phyloP scores from a whole-genome alignment of 164 flowering plant genomes.

The Sextonia rubra region DNA sequence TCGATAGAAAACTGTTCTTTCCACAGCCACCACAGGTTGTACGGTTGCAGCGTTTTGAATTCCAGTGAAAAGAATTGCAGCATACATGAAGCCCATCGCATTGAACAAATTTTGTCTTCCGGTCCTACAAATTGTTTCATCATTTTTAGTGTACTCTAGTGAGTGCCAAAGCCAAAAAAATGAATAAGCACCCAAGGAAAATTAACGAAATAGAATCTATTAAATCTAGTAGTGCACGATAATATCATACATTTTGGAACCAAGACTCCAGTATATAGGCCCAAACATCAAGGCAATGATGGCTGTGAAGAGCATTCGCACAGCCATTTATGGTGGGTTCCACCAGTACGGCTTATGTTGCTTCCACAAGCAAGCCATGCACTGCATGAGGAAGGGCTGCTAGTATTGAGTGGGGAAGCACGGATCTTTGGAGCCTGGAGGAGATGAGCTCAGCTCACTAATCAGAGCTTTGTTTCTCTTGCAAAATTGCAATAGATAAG shows the following conservation, averaged over 20 bases:
- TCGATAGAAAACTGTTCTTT: neutral
- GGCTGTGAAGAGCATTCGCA: constrained; percentile 59
- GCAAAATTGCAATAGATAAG: neutral
- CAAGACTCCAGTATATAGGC: constrained; percentile 66
- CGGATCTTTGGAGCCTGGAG: constrained; percentile 39
- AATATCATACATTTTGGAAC: constrained; percentile 41
- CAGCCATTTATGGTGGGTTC: constrained; percentile 77
- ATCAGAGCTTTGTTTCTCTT: constrained; percentile 70
- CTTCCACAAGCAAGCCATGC: constrained; percentile 84
- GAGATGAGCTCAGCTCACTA: constrained; percentile 54
- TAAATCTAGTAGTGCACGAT: neutral
- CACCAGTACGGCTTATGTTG: constrained; percentile 88
- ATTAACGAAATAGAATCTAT: no score
- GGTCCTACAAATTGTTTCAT: neutral
- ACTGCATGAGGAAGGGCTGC: constrained; percentile 57
- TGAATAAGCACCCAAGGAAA: neutral
- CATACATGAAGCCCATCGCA: neutral
- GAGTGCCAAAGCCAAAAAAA: no score
- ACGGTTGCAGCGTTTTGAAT: neutral
- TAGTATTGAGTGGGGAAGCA: constrained; percentile 58
- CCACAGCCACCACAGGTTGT: neutral
- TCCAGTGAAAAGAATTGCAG: neutral
- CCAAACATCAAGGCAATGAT: constrained; percentile 62
- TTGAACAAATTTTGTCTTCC: neutral
- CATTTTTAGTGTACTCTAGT: neutral